These are phyloP conservation scores for Stromatinia cepivora DNA, from an alignment of 2,329 filamentous ascomycete genomes.

Conservation along the genomic window DNA sequence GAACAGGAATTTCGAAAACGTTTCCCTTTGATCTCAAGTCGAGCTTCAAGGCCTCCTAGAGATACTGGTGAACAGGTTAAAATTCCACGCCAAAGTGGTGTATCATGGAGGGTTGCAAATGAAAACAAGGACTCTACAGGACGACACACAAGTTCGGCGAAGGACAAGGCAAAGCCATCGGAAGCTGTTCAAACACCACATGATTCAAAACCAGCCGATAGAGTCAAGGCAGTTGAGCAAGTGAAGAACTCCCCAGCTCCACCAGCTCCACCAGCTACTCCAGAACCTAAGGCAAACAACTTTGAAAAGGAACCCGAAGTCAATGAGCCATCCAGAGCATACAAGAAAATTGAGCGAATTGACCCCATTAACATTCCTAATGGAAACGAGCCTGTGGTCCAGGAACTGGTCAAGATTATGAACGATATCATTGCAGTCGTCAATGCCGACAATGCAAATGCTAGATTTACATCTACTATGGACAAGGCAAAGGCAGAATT, in stretches of 20 bases:
- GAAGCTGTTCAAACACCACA: slow-evolving; percentile 38
- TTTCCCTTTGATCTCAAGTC: slow-evolving; percentile 58
- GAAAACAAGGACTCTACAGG: slow-evolving; percentile 53
- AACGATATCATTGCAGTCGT: slow-evolving; percentile 95
- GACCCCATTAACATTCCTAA: slow-evolving; percentile 75
- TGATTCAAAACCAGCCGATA: slow-evolving; percentile 34
- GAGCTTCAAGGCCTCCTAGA: slow-evolving; percentile 39
- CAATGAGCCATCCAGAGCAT: slow-evolving; percentile 63
- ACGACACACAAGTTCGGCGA: slow-evolving; percentile 60
- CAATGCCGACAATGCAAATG: slow-evolving; percentile 78
- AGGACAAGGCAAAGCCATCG: slow-evolving; percentile 33
- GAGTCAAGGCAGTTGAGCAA: slow-evolving; percentile 41
- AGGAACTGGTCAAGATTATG: slow-evolving; percentile 90
- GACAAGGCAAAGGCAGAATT: slow-evolving; percentile 84
- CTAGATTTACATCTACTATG: slow-evolving; percentile 76
- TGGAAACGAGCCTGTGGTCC: slow-evolving; percentile 81
- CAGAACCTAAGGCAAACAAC: slow-evolving; percentile 31
- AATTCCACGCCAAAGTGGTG: slow-evolving; percentile 81
- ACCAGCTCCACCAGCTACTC: slow-evolving; percentile 28
- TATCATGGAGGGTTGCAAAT: slow-evolving; percentile 75
- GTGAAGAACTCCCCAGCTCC: slow-evolving; percentile 39
- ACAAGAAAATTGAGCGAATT: slow-evolving; percentile 64
- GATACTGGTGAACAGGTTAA: slow-evolving; percentile 71
- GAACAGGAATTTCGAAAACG: slow-evolving; percentile 89
- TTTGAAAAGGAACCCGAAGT: slow-evolving; percentile 56